Percentiles rank a stretch among this genome's conserved stretches.
Evolutionary conservation across 2,329 filamentous ascomycete species (phyloP).

Genomic region (Sporothrix dimorphospora): DNA sequence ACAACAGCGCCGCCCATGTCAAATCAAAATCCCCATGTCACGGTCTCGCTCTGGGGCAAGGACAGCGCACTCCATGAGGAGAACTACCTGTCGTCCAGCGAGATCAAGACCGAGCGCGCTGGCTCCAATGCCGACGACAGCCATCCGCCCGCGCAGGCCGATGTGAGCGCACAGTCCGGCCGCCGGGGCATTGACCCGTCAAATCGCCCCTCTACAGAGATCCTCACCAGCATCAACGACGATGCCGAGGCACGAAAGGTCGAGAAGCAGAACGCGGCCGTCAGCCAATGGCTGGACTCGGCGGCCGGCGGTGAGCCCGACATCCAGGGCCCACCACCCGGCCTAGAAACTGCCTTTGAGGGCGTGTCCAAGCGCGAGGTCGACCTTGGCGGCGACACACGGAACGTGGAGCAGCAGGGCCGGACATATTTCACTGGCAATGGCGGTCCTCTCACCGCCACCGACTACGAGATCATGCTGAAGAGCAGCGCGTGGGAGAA

Average conservation of each 20-base stretch:
- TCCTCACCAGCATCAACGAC: constrained; percentile 54
- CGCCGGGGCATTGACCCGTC: constrained; percentile 51
- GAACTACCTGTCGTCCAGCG: constrained; percentile 35
- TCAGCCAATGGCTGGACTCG: constrained; percentile 55
- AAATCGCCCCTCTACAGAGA: constrained; percentile 48
- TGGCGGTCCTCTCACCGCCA: constrained; percentile 48
- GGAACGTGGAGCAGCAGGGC: constrained; percentile 54
- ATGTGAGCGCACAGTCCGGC: not conserved
- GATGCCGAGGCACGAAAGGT: constrained; percentile 47
- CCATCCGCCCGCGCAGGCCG: not conserved
- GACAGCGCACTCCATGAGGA: constrained; percentile 39
- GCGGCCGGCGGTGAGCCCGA: constrained; percentile 33
- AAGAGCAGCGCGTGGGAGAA: constrained; percentile 54
- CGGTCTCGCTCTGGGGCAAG: constrained; percentile 59
- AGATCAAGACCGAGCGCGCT: constrained; percentile 25
- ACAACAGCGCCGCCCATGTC: constrained; percentile 46
- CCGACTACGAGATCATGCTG: constrained; percentile 56
- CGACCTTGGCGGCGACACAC: constrained; percentile 50
- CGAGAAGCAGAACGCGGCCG: constrained; percentile 53
- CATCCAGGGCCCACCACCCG: not conserved
- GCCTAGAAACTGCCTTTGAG: constrained; percentile 37
- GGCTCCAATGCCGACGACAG: constrained; percentile 1
- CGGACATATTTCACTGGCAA: constrained; percentile 53
- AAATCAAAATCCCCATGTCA: constrained; percentile 57
- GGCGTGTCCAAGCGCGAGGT: constrained; percentile 49